phyloP scores from a whole-genome alignment of 805 yeast species.

The Ogataea naganishii region DNA sequence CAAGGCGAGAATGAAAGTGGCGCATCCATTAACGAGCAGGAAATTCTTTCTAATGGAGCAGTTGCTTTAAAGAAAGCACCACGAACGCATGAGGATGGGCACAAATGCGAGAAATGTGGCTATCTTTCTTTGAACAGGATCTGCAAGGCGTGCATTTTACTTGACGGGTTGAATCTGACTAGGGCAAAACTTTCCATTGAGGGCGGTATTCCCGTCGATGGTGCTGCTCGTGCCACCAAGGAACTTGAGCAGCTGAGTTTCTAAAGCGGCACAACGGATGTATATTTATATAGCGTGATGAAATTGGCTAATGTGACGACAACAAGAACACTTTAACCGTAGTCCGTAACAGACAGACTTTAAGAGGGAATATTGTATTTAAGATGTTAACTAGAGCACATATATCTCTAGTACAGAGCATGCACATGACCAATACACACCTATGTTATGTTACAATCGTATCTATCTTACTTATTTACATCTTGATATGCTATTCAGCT shows the following conservation, averaged over 20 bases:
- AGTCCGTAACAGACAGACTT: no score
- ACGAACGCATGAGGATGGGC: conserved; percentile 37
- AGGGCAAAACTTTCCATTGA: conserved; percentile 61
- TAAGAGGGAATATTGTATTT: no score
- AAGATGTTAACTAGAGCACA: no score
- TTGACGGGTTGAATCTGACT: conserved; percentile 75
- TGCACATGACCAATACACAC: no score
- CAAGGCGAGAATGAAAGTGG: conserved; percentile 10
- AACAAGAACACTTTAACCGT: neutral
- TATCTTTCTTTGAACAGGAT: conserved; percentile 80
- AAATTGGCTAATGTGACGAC: neutral
- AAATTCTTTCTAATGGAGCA: conserved; percentile 55
- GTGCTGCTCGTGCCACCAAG: conserved; percentile 56
- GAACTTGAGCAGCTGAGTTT: conserved; percentile 59
- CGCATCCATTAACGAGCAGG: conserved; percentile 29
- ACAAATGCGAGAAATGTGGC: conserved; percentile 82
- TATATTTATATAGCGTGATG: conserved; percentile 2
- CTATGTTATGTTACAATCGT: no score
- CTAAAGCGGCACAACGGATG: conserved; percentile 18
- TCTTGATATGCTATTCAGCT: neutral
- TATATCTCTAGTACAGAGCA: no score
- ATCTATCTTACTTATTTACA: neutral
- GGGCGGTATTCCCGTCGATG: conserved; percentile 39
- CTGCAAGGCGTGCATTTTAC: conserved; percentile 87
- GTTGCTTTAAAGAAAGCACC: conserved; percentile 30